Evolutionary conservation across 2,329 filamentous ascomycete genomes (phyloP).

Genomic region (Nectriaceae sp.): DNA sequence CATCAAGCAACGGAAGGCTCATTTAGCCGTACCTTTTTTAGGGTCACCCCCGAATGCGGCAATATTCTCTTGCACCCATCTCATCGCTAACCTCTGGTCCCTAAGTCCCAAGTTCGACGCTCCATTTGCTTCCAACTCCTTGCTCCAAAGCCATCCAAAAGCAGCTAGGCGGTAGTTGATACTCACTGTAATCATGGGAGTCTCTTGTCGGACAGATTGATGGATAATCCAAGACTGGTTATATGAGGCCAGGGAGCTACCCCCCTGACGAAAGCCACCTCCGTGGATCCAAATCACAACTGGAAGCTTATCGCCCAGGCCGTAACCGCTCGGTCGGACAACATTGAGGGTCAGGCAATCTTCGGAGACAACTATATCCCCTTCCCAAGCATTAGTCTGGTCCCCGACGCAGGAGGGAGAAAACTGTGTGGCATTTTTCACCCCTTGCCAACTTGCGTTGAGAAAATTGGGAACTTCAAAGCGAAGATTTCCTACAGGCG

Average conservation of each 20-base stretch:
- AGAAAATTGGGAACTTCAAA: constrained; percentile 54
- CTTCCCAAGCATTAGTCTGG: constrained; percentile 36
- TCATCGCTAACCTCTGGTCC: constrained; percentile 51
- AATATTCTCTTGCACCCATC: constrained; percentile 55
- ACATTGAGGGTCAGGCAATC: constrained; percentile 30
- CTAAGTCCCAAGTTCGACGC: constrained; percentile 52
- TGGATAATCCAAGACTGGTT: constrained; percentile 61
- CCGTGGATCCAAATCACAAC: constrained; percentile 63
- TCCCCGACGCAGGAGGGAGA: constrained; percentile 52
- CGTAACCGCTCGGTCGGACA: constrained; percentile 22
- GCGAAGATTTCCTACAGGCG: constrained; percentile 52
- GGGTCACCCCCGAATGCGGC: constrained; percentile 50
- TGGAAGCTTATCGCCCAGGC: constrained; percentile 47
- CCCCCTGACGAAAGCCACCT: constrained; percentile 35
- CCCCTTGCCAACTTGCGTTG: constrained; percentile 44
- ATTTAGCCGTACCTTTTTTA: constrained; percentile 22
- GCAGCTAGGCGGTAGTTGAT: constrained; percentile 53
- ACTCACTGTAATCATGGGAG: constrained; percentile 51
- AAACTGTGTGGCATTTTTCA: constrained; percentile 47
- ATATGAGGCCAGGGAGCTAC: constrained; percentile 45
- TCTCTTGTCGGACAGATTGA: constrained; percentile 44
- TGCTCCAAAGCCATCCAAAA: constrained; percentile 54
- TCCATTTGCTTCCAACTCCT: constrained; percentile 43
- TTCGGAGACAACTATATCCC: constrained; percentile 20
- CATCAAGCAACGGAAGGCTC: background rate